Base-by-base conservation (phyloP, 164 flowering plant genomes). In the Dillenia suffruticosa region DNA sequence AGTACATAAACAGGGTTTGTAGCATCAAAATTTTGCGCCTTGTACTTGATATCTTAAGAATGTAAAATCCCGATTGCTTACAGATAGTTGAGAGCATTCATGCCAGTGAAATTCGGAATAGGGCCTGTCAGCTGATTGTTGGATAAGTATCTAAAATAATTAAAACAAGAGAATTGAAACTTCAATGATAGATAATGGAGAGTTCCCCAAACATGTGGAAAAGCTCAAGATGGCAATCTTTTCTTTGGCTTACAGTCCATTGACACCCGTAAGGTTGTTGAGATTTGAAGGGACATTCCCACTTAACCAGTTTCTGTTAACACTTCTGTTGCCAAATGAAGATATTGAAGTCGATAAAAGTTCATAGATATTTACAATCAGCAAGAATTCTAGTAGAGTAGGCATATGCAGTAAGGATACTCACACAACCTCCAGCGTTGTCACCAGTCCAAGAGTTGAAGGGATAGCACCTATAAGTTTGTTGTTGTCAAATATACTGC, bases 31-130 rank as follows among this genome's bases (percentile, higher is more conserved):
- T 32, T 32, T 32, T 32, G 40, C 7, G 7, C 40, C 6, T 0
- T 32, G 6, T 32, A 32, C 40, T 32, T 32, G 40, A 32, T 4
- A 32, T 32, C 40, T 32, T 19, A 15, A 17, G 24, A 5, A 24
- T 2, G 19, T 49, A 13, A 46, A 63, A 47, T 7, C 2, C 9
- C 48, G n/a, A 44, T 44, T 51, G 65, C 91, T 82, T 79, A 88
- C 95, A 88, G 43, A 26, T 65, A 71, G 65, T 10, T 63, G 54
- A 85, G 82, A 26, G n/a, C 1, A 24, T 44, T 61, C 90, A 84
- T 64, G 72, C 87, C 80, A 49, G 82, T 70, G 46, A 88, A 82
- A 65, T 84, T 54, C 8, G 89, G 91, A 46, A 85, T 8, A 16
- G 76, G 53, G 12, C 95, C 95, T 45, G 63, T 68, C 22, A 88